Percentiles rank a stretch among this genome's conserved stretches.
These are phyloP conservation scores for Ustilago curta DNA, from an alignment of 1,284 basidiomycete genomes.

Conservation along the genomic window DNA sequence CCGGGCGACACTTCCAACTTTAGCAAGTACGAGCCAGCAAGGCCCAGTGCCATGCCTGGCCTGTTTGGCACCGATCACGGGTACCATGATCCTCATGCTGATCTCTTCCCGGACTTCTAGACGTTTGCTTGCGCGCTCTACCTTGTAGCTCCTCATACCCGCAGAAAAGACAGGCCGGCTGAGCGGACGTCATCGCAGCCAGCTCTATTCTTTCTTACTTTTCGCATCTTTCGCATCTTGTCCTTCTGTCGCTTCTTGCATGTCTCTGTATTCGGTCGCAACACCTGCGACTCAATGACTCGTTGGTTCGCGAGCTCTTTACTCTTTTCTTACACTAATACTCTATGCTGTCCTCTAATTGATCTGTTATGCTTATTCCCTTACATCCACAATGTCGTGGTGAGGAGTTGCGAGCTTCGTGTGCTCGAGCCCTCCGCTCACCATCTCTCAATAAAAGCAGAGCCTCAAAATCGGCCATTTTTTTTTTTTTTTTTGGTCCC, in stretches of 20 bases:
- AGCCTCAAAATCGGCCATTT: background rate
- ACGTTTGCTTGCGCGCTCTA: background rate
- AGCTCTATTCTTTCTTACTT: background rate
- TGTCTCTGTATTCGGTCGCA: background rate
- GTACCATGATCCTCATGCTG: conserved; percentile 15
- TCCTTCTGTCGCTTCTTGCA: conserved; percentile 4
- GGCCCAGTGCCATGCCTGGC: conserved; percentile 35
- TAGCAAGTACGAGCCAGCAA: conserved; percentile 45
- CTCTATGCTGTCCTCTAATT: conserved; percentile 16
- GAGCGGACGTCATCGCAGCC: background rate
- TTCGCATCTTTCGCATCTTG: conserved; percentile 4
- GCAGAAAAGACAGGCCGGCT: background rate
- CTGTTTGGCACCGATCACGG: conserved; percentile 25
- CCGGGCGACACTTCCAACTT: conserved; percentile 74
- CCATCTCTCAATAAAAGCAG: background rate
- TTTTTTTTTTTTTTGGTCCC: background rate
- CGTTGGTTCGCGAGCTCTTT: background rate
- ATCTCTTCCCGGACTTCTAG: conserved; percentile 41
- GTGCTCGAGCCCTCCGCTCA: background rate
- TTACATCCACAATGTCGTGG: background rate
- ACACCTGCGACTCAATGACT: too few relatives aligned
- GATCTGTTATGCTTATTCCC: background rate
- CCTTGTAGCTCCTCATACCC: too few relatives aligned
- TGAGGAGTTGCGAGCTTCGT: background rate
- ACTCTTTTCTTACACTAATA: conserved; percentile 9